Evolutionary conservation across 164 flowering plant species (phyloP), one percentile per base, ranked within the genome.

Genomic region (Sedum album): DNA sequence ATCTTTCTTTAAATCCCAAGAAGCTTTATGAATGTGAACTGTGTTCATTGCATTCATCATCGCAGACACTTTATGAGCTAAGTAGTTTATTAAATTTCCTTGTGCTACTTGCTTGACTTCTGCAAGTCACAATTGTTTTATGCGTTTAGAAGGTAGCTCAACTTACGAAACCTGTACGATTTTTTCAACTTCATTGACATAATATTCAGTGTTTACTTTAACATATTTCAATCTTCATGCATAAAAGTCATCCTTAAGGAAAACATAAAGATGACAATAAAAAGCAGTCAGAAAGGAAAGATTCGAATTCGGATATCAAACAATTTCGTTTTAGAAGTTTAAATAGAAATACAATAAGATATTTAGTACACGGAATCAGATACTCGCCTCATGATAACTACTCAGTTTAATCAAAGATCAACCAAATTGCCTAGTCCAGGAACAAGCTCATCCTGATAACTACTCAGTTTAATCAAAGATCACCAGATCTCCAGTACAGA

Each of bases 21-120:
- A 57, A 26, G 33, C 1, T 10, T 26, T 28, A 1, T 15, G 14
- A 55, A 55, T 55, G 61, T 17, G 4, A 8, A 9, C 31, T 18
- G 62, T 11, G 62, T 26, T 57, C 62, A 57, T 9, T 26, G 62
- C 62, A 57, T 57, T 57, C 62, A 30, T 57, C 62, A 57, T 28
- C 61, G 2, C 30, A 55, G 1, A 0, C 31, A 51, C 57, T 21
- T 1, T 20, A 51, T 5, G 31, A 55, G 14, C 61, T 21, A 23
- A 11, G 31, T 25, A 8, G 30, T 26, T 25, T 21, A 25, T 7
- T 26, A 25, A 55, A n/a, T 49, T 6, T 8, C 9, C 9, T 55
- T 26, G 61, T 21, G 61, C 30, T 31, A 55, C 13, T 55, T 25
- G 61, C 18, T 55, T 55, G 61, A 26, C 61, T 55, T 55, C 57